A percentile compares a stretch with the other conserved stretches of the same genome.
phyloP scores from a whole-genome alignment of 768 basidiomycete species.

The Trametes cingulata region DNA sequence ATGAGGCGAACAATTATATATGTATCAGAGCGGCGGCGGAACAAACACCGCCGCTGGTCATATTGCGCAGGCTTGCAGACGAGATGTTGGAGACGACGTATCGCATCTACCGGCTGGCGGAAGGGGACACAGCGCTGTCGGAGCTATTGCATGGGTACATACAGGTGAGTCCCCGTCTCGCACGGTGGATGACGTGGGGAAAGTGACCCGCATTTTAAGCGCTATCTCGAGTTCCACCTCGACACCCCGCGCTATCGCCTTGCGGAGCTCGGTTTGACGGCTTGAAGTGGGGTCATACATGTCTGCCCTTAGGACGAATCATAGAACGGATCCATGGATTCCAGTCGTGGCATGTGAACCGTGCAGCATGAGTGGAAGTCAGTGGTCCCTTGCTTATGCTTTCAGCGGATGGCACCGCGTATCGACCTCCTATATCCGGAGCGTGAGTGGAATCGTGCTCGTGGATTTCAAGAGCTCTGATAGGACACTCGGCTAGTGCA shows the following conservation, averaged over 20 bases:
- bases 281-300: no score
- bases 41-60: not conserved
- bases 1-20: slow-evolving; percentile 8
- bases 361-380: no score
- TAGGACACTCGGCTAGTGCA: no score
- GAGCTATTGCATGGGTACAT: not conserved
- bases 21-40: not conserved
- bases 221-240: not conserved
- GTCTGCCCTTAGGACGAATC: no score
- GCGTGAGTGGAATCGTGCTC: no score
- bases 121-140: slow-evolving; percentile 8
- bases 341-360: no score
- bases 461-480: no score
- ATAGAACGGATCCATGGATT: no score
- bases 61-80: not conserved
- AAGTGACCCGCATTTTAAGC: not conserved
- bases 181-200: not conserved
- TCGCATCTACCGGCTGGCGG: not conserved
- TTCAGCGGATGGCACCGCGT: no score
- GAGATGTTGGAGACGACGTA: not conserved
- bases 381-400: no score
- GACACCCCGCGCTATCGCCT: not conserved
- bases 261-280: not conserved
- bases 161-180: not conserved
- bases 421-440: no score